Evolutionary conservation across 2,329 filamentous ascomycete genomes (phyloP), one percentile per base, ranked within the genome.

Genomic region (Capronia epimyces): DNA sequence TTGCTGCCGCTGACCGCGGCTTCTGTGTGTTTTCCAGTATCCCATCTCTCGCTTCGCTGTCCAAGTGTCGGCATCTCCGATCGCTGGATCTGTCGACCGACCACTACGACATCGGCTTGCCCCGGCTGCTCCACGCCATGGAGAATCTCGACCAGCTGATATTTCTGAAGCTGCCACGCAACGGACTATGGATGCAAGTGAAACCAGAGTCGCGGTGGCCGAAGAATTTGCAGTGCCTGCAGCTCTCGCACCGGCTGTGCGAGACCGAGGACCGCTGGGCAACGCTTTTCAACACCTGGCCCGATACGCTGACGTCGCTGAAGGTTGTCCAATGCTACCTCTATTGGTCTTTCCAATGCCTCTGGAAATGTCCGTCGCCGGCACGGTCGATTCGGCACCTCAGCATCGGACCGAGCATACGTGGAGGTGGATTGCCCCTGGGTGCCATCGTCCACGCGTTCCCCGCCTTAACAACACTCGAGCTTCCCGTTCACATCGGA

Each of bases 31-130:
- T n/a, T n/a, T n/a, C n/a, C 36, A 57, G 50, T 18, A 65, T 77
- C 45, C 79, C 80, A 53, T 78, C 76, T 61, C 75, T 82, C 56
- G 72, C 78, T 2, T 71, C 76, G 2, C 63, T 84, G 16, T 72
- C 74, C 2, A 82, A 82, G 66, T 81, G 79, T 63, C 56, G 58
- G 4, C 67, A 71, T 0, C 67, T 84, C 3, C 65, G 65, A 8
- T 54, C 69, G 2, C 67, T 83, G 13, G 75, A 82, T 57, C 66
- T 83, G 5, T 73, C 70, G 3, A 69, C 79, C 2, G 74, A 82
- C 5, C 70, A 66, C 10, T 76, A 79, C 50, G 65, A 70, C 1
- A 73, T 81, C 24, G 65, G 66, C 4, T 71, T 80, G 54, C 63
- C 69, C 20, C 65, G 68, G 3, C 67, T 83, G 12, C 74, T 78